Evolutionary conservation across 2,329 filamentous ascomycete species (phyloP).

Genomic region (Hymenoscyphus salicellus): DNA sequence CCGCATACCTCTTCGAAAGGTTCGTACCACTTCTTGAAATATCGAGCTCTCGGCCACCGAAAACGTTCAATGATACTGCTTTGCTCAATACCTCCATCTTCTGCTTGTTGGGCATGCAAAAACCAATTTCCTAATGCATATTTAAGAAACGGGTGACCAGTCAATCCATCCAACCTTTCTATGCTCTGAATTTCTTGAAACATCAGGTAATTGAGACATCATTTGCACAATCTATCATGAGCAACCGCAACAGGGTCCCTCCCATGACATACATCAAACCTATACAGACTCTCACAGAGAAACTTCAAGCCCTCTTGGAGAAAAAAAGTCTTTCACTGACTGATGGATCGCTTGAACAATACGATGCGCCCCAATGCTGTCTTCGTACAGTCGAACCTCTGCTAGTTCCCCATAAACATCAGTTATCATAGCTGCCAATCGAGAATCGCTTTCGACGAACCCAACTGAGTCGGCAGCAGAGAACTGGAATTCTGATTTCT

Average conservation of each 20-base stretch:
- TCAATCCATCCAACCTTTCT: not conserved
- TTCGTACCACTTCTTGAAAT: slow-evolving; percentile 1
- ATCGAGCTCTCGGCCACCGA: slow-evolving; percentile 2
- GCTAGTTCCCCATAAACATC: not conserved
- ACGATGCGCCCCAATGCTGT: not conserved
- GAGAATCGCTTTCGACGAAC: not conserved
- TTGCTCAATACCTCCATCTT: not conserved
- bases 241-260: slow-evolving; percentile 13
- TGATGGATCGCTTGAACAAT: not conserved
- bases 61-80: not conserved
- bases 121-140: slow-evolving; percentile 12
- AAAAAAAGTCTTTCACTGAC: not conserved
- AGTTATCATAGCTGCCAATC: not conserved
- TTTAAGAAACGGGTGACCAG: not conserved
- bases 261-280: not conserved
- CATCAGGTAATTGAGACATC: slow-evolving; percentile 19
- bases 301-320: not conserved
- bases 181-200: slow-evolving; percentile 8
- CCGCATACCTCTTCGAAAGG: not conserved
- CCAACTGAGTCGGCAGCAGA: not conserved
- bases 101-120: slow-evolving; percentile 18
- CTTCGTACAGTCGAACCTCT: not conserved
- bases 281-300: not conserved
- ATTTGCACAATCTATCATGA: slow-evolving; percentile 16
- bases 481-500: not conserved